Percentiles rank a stretch among this genome's conserved stretches.
phyloP scores from a whole-genome alignment of 106 monocot genomes.

The Phalaenopsis aphrodite region DNA sequence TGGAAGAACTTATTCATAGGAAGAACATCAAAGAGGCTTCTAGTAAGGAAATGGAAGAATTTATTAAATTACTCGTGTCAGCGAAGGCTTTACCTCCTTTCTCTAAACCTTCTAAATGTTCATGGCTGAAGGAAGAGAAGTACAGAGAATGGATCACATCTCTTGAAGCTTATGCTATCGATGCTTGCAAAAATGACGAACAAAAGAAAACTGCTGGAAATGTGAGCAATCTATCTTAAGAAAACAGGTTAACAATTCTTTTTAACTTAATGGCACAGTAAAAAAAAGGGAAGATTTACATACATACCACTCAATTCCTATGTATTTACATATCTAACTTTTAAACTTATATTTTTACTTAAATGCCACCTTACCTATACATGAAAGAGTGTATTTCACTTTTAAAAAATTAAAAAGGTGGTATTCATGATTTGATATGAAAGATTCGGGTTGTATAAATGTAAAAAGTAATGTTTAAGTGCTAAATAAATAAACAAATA shows the following conservation, averaged over 20 bases:
- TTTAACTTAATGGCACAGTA: not conserved
- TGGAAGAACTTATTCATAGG: conserved; percentile 68
- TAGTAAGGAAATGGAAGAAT: conserved; percentile 77
- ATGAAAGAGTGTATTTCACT: no score
- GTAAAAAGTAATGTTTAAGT: no score
- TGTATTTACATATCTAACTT: no score
- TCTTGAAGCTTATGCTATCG: conserved; percentile 82
- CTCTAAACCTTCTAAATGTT: conserved; percentile 64
- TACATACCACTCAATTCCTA: no score
- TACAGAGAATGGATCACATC: conserved; percentile 38
- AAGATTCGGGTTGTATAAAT: no score
- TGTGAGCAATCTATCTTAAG: conserved; percentile 34
- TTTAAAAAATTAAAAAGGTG: no score
- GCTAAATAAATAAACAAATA: no score
- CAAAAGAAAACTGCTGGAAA: conserved; percentile 65
- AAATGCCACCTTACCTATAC: no score
- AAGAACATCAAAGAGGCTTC: conserved; percentile 53
- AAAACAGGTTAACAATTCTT: not conserved
- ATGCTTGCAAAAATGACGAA: conserved; percentile 65
- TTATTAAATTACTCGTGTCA: conserved; percentile 55
- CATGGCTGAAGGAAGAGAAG: conserved; percentile 64
- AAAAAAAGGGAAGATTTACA: not conserved
- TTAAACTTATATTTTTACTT: no score
- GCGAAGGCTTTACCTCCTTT: conserved; percentile 43
- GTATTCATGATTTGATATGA: no score